phyloP scores from a whole-genome alignment of 2,329 filamentous ascomycete species.

The Xylaria sp. region DNA sequence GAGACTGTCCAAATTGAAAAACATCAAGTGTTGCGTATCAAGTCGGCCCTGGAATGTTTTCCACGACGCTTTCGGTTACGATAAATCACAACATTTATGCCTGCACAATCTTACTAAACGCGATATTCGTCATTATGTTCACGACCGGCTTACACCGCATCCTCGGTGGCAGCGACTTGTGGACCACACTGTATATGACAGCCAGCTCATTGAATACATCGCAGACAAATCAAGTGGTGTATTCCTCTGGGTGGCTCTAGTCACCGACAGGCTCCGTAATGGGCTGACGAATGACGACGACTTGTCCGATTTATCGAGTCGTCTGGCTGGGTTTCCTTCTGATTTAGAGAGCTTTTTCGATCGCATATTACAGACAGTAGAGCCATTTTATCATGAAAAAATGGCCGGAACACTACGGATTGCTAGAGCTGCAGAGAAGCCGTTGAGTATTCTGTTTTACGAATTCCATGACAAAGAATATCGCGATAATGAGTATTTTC shows the following conservation, averaged over 20 bases:
- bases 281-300: conserved; percentile 29
- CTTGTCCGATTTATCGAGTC: conserved; percentile 27
- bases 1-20: conserved; percentile 38
- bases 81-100: conserved; percentile 35
- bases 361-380: conserved; percentile 30
- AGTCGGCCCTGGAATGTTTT: conserved; percentile 49
- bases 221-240: conserved; percentile 27
- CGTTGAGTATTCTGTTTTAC: conserved; percentile 16
- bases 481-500: conserved; percentile 21
- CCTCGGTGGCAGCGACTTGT: conserved; percentile 33
- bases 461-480: conserved; percentile 34
- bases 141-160: conserved; percentile 34
- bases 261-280: conserved; percentile 19
- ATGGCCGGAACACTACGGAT: conserved; percentile 27
- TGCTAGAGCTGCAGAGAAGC: conserved; percentile 18
- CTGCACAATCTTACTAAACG: conserved; percentile 42
- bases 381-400: conserved; percentile 33
- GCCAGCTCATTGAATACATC: conserved; percentile 26
- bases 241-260: conserved; percentile 33
- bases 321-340: conserved; percentile 18
- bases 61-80: conserved; percentile 41
- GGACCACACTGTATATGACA: conserved; percentile 11
- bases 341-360: conserved; percentile 33
- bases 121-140: conserved; percentile 43
- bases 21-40: conserved; percentile 41